These are phyloP conservation scores for Calonectria pteridis DNA, from an alignment of 2,329 filamentous ascomycete species.

Conservation along the genomic window DNA sequence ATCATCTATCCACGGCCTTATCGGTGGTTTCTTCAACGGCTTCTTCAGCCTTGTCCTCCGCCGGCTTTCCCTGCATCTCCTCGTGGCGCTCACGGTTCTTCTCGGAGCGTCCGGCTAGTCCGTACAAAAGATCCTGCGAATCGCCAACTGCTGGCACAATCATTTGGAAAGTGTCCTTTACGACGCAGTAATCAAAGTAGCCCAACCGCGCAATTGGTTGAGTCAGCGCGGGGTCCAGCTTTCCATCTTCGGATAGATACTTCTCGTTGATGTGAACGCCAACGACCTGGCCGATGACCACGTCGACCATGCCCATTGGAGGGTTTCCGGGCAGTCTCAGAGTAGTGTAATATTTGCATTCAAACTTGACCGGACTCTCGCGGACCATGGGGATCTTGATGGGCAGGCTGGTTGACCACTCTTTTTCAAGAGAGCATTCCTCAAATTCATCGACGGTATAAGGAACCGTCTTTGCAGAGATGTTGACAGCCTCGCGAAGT, in stretches of 20 bases:
- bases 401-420: conserved; percentile 3
- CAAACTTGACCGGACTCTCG: conserved; percentile 20
- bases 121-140: neutral
- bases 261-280: conserved; percentile 14
- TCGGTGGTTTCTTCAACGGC: neutral
- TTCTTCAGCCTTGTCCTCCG: neutral
- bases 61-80: neutral
- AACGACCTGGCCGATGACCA: conserved; percentile 15
- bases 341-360: conserved; percentile 18
- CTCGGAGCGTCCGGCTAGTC: neutral
- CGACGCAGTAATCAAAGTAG: conserved; percentile 18
- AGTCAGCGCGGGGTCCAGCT: conserved; percentile 5
- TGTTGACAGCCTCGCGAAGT: conserved; percentile 20
- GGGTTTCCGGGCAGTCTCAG: conserved; percentile 14
- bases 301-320: conserved; percentile 15
- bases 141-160: neutral
- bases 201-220: conserved; percentile 15
- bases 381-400: conserved; percentile 15
- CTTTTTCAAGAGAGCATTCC: conserved; percentile 14
- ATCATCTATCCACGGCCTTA: neutral
- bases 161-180: conserved; percentile 18
- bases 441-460: conserved; percentile 22
- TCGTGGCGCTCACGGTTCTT: neutral
- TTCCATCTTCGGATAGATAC: conserved; percentile 6
- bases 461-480: conserved; percentile 10